A percentile compares a stretch with the other conserved stretches of the same genome.
Evolutionary conservation across 2,329 filamentous ascomycete genomes (phyloP).

Genomic region (Neonectria neomacrospora): DNA sequence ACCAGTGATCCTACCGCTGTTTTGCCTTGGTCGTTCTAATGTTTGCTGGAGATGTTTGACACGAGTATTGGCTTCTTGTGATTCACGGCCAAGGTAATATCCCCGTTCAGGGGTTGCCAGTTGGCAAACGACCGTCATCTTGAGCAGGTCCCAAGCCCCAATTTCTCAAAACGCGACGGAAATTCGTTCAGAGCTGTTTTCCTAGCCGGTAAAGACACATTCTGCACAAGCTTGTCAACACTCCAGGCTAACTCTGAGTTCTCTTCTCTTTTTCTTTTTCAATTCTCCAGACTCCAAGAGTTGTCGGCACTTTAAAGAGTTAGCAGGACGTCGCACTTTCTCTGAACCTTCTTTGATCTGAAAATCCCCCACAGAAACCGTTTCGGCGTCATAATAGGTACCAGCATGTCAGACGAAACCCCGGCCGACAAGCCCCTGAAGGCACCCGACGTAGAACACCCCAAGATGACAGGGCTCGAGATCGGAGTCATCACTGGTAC

Average conservation of each 20-base stretch:
- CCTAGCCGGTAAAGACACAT: neutral
- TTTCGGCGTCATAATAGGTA: neutral
- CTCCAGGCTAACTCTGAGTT: neutral
- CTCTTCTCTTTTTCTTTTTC: neutral
- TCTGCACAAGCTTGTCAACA: neutral
- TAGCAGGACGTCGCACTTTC: neutral
- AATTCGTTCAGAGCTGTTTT: neutral
- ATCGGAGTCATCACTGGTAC: slow-evolving; percentile 44
- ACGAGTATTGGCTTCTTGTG: neutral
- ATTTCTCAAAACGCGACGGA: neutral
- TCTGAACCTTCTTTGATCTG: neutral
- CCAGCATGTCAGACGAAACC: neutral
- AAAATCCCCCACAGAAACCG: neutral
- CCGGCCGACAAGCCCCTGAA: neutral
- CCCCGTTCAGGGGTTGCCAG: neutral
- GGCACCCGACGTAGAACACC: neutral
- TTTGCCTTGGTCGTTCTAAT: neutral
- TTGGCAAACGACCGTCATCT: neutral
- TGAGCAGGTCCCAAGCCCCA: neutral
- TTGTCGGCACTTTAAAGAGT: neutral
- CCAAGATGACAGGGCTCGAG: slow-evolving; percentile 40
- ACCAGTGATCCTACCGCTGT: neutral
- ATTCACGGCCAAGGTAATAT: neutral
- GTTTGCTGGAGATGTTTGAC: neutral
- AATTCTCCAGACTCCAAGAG: neutral